A percentile compares a stretch with the other conserved stretches of the same genome.
Evolutionary conservation across 2,329 filamentous ascomycete species (phyloP).

Genomic region (Lachnellula cervina): DNA sequence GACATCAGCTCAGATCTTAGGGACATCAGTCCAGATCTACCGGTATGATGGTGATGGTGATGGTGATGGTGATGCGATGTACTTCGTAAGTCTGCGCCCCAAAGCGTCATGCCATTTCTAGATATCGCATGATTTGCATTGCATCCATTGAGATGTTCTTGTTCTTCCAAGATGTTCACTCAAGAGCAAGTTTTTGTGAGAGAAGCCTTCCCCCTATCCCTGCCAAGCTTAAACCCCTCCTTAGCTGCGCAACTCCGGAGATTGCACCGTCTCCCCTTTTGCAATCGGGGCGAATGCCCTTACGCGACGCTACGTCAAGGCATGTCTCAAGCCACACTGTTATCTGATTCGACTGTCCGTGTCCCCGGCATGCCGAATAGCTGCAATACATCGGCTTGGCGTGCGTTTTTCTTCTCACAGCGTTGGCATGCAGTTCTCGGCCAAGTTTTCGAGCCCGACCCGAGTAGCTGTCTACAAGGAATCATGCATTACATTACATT

Average conservation of each 20-base stretch:
- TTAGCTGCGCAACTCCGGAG: background rate
- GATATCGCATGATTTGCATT: background rate
- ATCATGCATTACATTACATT: too few species aligned
- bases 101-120: too few species aligned
- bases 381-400: background rate
- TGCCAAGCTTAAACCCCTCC: background rate
- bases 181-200: background rate
- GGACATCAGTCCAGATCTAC: too few species aligned
- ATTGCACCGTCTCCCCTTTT: background rate
- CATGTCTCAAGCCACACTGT: background rate
- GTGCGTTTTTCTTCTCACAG: background rate
- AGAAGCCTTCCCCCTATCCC: background rate
- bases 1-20: too few species aligned
- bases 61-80: too few species aligned
- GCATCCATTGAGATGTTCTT: background rate
- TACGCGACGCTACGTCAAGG: background rate
- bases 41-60: too few species aligned
- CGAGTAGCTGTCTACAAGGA: too few species aligned
- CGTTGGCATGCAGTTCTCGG: background rate
- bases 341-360: background rate
- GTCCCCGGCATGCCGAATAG: background rate
- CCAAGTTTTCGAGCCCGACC: background rate
- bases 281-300: too few species aligned
- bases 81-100: too few species aligned
- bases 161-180: background rate